Conservation (phyloP, 345 rosid species). For the Citrus medica region DNA sequence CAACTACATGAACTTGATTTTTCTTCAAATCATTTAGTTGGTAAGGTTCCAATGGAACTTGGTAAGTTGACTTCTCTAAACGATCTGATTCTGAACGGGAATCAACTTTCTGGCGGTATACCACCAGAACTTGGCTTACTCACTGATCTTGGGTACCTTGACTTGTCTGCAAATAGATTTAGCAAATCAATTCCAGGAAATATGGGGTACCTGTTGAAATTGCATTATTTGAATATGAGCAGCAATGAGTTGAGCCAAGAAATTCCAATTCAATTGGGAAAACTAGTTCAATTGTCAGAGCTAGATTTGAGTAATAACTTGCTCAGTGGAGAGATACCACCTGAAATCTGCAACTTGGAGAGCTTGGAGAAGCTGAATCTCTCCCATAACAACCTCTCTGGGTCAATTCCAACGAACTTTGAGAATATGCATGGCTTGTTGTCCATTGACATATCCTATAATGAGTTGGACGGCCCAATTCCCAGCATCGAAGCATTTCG, state of each 20-base stretch:
- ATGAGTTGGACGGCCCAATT: conserved; percentile 18
- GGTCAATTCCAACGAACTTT: conserved; percentile 21
- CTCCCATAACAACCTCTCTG: conserved; percentile 27
- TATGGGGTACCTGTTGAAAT: background rate
- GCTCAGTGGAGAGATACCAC: conserved; percentile 13
- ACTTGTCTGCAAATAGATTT: conserved; percentile 19
- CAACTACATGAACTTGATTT: background rate
- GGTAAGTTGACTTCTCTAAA: background rate
- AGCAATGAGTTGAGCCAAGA: background rate
- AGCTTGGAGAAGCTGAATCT: background rate
- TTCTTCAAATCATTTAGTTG: conserved; percentile 1
- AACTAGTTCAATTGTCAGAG: background rate
- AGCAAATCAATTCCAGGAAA: background rate
- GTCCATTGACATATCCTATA: background rate
- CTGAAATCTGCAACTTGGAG: conserved; percentile 4
- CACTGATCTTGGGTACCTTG: background rate
- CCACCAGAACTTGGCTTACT: conserved; percentile 18
- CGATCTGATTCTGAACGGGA: background rate
- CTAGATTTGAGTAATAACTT: conserved; percentile 26
- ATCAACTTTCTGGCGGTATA: conserved; percentile 25
- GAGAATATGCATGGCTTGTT: conserved; percentile 1
- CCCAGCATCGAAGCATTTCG: conserved; percentile 23
- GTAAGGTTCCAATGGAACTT: background rate
- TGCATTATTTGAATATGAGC: conserved; percentile 17
- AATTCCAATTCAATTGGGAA: conserved; percentile 16